Base-by-base conservation (phyloP, 2,329 filamentous ascomycete species). In the Shiraia bambusicola region DNA sequence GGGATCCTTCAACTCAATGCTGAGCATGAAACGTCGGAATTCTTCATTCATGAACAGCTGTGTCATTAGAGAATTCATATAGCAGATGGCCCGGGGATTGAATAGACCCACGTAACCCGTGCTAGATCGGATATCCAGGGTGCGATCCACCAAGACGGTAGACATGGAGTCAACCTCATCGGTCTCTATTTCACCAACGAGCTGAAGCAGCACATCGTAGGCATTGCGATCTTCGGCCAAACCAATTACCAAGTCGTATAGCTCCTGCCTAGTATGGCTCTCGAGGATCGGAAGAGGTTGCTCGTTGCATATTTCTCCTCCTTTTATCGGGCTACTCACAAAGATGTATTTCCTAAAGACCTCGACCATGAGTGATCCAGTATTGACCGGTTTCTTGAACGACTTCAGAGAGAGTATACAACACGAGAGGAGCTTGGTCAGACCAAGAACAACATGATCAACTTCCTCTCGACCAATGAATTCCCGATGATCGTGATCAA, bases 1-100 rank as follows among this genome's bases (percentile, higher is more conserved):
- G 0, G 72, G 68, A 47, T 86, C 80, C 11, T 74, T 66, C 16
- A 88, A 72, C 7, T 75, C 37, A 36, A 67, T 40, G 46, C 66
- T 47, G 9, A 97, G 76, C 54, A 98, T 87, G 66, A 97, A 95
- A 12, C 81, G 78, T 13, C 93, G 84, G 59, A 98, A 97, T 6
- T 82, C 78, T 12, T 87, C 72, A 62, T 98, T 97, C 89, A 96
- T 97, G 73, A 92, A 98, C 0, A 98, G 80, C 63, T 98, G 93
- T 0, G 90, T 92, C 47, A 97, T 78, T 1, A 98, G 75, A 0
- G 93, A 97, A 65, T 98, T 98, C 63, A 97, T 79, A 65, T 98
- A 98, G 69, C 93, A 98, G 0, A 94, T 97, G 63, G 96, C 95
- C 8, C 89, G 93, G 12, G 96, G 78, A 59, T 98, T 98, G 42